phyloP scores from a whole-genome alignment of 768 basidiomycete species.

The Kwoniella pini region DNA sequence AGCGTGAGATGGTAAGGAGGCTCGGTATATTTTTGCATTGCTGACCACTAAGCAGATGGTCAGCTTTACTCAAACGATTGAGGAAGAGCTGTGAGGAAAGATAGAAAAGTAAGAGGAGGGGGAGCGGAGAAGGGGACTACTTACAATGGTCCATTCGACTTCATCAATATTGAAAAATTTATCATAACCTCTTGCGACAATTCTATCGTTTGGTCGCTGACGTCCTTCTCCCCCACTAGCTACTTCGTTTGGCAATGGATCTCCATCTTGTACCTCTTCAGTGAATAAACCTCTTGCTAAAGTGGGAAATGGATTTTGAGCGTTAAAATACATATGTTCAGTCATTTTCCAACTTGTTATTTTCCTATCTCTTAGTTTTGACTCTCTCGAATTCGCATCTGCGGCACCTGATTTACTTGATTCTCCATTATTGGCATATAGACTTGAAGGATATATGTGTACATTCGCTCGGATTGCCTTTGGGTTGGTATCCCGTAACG shows the following conservation, averaged over 20 bases:
- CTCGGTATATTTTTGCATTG: constrained; percentile 68
- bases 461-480: constrained; percentile 44
- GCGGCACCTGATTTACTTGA: not conserved
- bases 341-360: constrained; percentile 96
- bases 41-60: constrained; percentile 64
- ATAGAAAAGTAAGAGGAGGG: too few relatives aligned
- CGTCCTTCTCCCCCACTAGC: constrained; percentile 45
- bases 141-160: constrained; percentile 88
- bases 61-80: not conserved
- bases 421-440: constrained; percentile 29
- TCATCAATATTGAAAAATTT: constrained; percentile 99
- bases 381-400: not conserved
- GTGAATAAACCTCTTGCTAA: constrained; percentile 92
- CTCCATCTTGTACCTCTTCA: constrained; percentile 40
- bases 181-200: constrained; percentile 90
- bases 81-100: too few relatives aligned
- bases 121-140: constrained; percentile 48
- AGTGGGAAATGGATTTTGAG: constrained; percentile 89
- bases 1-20: constrained; percentile 82
- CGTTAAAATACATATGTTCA: constrained; percentile 88
- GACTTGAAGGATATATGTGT: constrained; percentile 42
- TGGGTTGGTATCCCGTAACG: constrained; percentile 32
- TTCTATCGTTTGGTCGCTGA: constrained; percentile 54
- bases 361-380: constrained; percentile 23
- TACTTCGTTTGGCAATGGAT: constrained; percentile 28